phyloP scores from a whole-genome alignment of 441 rosid genomes.

The Viola pubescens region DNA sequence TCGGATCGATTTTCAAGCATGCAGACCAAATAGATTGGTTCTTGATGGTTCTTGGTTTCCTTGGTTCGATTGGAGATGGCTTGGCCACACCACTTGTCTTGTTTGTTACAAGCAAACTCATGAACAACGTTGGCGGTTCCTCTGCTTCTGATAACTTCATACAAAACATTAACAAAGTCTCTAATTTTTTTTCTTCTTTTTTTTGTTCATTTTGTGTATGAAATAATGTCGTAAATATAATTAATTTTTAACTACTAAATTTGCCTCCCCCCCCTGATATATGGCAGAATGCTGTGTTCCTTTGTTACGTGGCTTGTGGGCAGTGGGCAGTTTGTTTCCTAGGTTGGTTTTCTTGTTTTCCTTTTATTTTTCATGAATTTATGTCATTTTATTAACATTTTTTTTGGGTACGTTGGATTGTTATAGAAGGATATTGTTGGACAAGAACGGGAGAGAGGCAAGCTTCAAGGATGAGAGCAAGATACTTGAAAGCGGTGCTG shows the following conservation, averaged over 20 bases:
- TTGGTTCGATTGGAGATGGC: neutral
- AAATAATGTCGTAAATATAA: too few species aligned
- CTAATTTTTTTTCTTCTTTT: neutral
- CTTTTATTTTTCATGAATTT: neutral
- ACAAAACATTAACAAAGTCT: neutral
- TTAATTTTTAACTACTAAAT: too few species aligned
- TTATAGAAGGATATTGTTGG: conserved; percentile 75
- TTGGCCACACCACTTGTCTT: neutral
- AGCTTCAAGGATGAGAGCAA: conserved; percentile 74
- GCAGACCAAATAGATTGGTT: too few species aligned
- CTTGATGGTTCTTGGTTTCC: too few species aligned
- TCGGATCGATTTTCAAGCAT: neutral
- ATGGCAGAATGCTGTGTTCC: neutral
- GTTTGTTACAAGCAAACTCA: neutral
- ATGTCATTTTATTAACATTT: neutral
- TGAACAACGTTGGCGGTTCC: neutral
- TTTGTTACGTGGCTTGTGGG: neutral
- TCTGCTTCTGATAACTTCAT: neutral
- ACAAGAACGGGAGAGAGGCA: conserved; percentile 84
- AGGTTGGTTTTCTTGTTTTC: neutral
- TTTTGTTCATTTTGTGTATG: neutral
- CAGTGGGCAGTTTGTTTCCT: neutral
- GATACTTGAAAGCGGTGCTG: conserved; percentile 62
- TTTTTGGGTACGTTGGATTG: neutral
- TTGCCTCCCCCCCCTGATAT: too few species aligned